Evolutionary conservation across 164 flowering plant species (phyloP), one percentile per base, ranked within the genome.

Genomic region (Akebia trifoliata): DNA sequence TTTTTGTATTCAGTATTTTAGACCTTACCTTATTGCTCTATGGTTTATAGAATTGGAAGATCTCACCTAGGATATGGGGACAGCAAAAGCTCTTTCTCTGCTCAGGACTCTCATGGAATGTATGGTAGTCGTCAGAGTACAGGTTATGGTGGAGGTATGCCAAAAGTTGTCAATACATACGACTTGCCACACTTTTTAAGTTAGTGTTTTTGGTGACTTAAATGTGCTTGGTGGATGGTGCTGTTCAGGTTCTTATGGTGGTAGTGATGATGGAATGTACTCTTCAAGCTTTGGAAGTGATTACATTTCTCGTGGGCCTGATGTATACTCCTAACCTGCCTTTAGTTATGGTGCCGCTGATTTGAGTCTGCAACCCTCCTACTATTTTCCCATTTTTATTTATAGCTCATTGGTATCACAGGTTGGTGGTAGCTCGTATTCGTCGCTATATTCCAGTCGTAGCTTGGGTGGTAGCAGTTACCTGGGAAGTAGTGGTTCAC

Each of bases 341-440:
- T 12, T 15, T 21, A 24, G 43, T 39, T 26, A 28, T 10, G 15
- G 32, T 28, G 35, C 21, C 24, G 18, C 4, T 34, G n/a, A 9
- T 57, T 26, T 44, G 48, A 9, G 26, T 15, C 9, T 17, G 3
- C 9, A 32, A 6, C 47, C 35, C 1, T 24, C 4, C 30, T 20
- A 15, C 37, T 6, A 30, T 18, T n/a, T 30, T 3, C 45, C 4
- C n/a, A 3, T 44, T n/a, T 37, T 34, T n/a, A 8, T 25, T 12
- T 20, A 28, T 46, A 26, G 22, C 21, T 59, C 18, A 34, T n/a
- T 43, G 39, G 28, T 17, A 18, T 65, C 35, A 44, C 76, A 92
- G 95, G 95, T 76, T 66, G 84, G 87, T 65, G 77, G 85, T 50
- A 71, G 87, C 64, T 86, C 98, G 48, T 88, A 92, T 72, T 89